phyloP scores from a whole-genome alignment of 331 rosid species.

The Stylosanthes scabra region DNA sequence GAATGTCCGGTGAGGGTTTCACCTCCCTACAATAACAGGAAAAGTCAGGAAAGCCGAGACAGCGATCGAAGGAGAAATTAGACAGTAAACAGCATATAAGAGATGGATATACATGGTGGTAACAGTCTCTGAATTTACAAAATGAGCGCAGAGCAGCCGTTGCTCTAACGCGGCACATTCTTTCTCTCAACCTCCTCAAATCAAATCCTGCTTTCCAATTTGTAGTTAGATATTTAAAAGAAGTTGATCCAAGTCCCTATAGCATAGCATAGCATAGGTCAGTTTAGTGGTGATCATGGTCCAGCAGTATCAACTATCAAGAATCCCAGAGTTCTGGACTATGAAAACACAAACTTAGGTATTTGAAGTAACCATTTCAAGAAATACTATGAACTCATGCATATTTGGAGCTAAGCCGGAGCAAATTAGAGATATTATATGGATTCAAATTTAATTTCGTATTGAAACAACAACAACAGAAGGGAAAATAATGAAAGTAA shows the following conservation, averaged over 20 bases:
- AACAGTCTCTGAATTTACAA: constrained; percentile 49
- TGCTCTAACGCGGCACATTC: constrained; percentile 58
- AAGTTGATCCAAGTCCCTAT: neutral
- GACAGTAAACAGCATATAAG: neutral
- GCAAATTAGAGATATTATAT: too few relatives aligned
- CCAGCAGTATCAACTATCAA: neutral
- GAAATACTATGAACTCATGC: neutral
- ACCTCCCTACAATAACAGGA: constrained; percentile 41
- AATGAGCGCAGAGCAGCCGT: constrained; percentile 47
- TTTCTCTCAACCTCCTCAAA: neutral
- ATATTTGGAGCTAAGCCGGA: too few relatives aligned
- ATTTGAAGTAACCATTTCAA: neutral
- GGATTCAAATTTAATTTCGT: too few relatives aligned
- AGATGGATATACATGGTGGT: constrained; percentile 41
- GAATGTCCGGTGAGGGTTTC: constrained; percentile 26
- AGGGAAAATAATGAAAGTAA: too few relatives aligned
- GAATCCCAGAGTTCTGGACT: neutral
- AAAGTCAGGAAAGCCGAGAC: neutral
- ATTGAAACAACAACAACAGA: too few relatives aligned
- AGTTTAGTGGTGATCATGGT: neutral
- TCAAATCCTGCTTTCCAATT: neutral
- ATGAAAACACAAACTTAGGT: neutral
- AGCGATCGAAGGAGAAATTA: neutral
- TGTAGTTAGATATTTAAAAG: neutral
- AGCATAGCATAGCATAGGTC: neutral